A percentile compares a stretch with the other conserved stretches of the same genome.
These are phyloP conservation scores for Halenospora varia DNA, from an alignment of 495 filamentous ascomycete genomes.

Conservation along the genomic window DNA sequence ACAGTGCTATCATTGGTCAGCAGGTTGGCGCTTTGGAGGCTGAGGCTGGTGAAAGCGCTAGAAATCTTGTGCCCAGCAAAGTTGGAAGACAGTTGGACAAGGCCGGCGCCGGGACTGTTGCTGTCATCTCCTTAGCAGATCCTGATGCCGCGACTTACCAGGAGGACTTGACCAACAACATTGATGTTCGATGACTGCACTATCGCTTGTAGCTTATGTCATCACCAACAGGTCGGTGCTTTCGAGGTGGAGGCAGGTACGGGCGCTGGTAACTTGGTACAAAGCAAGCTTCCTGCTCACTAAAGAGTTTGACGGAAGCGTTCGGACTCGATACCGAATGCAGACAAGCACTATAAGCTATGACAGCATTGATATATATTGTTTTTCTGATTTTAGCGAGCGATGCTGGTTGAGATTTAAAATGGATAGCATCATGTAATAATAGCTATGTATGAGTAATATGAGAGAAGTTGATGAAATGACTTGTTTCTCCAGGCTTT, in stretches of 20 bases:
- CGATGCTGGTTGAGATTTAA: too few relatives aligned
- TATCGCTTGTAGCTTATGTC: not conserved
- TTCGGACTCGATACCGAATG: too few relatives aligned
- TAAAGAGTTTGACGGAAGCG: too few relatives aligned
- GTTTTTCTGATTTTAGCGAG: too few relatives aligned
- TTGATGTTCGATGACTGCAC: slow-evolving; percentile 7
- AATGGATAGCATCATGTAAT: too few relatives aligned
- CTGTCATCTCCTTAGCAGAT: not conserved
- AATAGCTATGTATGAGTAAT: too few relatives aligned
- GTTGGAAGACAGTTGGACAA: not conserved
- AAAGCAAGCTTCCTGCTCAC: not conserved
- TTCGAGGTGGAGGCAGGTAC: slow-evolving; percentile 3
- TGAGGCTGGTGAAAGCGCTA: slow-evolving; percentile 5
- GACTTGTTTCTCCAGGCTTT: too few relatives aligned
- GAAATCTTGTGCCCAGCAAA: slow-evolving; percentile 4
- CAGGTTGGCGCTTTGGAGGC: slow-evolving; percentile 6
- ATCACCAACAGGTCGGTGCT: slow-evolving; percentile 3
- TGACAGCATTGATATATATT: too few relatives aligned
- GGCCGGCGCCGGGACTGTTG: not conserved
- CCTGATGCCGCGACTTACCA: slow-evolving; percentile 4
- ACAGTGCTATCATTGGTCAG: slow-evolving; percentile 7
- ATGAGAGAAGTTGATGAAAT: too few relatives aligned
- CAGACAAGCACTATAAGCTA: too few relatives aligned
- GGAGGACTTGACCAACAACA: slow-evolving; percentile 2
- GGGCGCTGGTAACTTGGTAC: slow-evolving; percentile 11